Evolutionary conservation across 331 rosid genomes (phyloP).

Genomic region (Quercus tomentella): DNA sequence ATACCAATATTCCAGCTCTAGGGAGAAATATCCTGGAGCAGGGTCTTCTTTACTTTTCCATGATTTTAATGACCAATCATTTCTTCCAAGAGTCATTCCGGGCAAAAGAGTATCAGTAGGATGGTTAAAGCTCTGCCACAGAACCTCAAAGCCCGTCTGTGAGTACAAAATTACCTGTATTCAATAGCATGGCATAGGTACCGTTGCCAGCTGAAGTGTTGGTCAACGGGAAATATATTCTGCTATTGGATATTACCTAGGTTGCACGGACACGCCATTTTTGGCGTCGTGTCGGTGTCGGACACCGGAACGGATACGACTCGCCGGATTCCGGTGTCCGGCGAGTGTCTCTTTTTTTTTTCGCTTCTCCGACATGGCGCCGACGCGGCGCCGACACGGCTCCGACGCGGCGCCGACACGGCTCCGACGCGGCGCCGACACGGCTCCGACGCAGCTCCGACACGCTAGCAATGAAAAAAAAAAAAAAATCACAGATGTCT

Average conservation of each 20-base stretch:
- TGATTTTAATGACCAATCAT: background rate
- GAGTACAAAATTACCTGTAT: background rate
- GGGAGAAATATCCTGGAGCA: background rate
- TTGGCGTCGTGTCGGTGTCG: no score
- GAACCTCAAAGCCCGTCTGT: background rate
- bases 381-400: no score
- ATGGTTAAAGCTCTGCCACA: constrained; percentile 10
- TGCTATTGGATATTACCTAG: background rate
- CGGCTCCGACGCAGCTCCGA: no score
- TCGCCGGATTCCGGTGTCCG: no score
- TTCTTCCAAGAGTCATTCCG: constrained; percentile 6
- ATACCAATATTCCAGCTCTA: accelerated
- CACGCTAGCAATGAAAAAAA: no score
- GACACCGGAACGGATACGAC: no score
- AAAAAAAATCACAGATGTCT: no score
- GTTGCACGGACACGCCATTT: no score
- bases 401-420: no score
- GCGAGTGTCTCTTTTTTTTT: no score
- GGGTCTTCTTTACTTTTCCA: constrained; percentile 11
- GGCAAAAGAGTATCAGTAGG: constrained; percentile 12
- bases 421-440: no score
- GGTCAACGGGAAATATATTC: background rate
- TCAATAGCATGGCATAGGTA: constrained; percentile 4
- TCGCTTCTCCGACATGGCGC: no score
- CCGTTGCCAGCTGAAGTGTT: background rate